These are phyloP conservation scores for Choanephora cucurbitarum DNA, from an alignment of 371 early-diverging fungal genomes.

Conservation along the genomic window DNA sequence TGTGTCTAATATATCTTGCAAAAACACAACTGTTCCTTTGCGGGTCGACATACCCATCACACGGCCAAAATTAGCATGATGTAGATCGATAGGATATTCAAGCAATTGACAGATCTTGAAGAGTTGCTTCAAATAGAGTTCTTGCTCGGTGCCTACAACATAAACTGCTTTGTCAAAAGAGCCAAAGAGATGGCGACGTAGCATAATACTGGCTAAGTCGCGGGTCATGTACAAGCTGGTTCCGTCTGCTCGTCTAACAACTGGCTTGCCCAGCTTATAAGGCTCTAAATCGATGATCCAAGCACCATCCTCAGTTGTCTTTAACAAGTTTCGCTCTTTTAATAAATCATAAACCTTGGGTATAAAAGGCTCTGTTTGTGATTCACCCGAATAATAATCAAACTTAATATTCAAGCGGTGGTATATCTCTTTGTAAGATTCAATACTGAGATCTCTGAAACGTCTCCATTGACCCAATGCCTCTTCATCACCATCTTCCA, in stretches of 20 bases:
- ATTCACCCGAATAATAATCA: constrained; percentile 97
- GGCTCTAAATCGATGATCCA: constrained; percentile 71
- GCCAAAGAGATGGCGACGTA: constrained; percentile 76
- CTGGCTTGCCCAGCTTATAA: constrained; percentile 72
- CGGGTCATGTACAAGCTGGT: constrained; percentile 95
- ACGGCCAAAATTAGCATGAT: constrained; percentile 94
- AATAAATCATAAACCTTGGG: constrained; percentile 69
- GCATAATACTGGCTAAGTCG: constrained; percentile 91
- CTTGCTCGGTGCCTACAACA: constrained; percentile 92
- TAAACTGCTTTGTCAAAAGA: constrained; percentile 87
- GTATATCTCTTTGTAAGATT: constrained; percentile 87
- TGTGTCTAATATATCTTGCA: constrained; percentile 93
- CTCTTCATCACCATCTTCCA: constrained; percentile 89
- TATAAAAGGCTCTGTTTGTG: constrained; percentile 79
- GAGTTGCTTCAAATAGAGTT: constrained; percentile 89
- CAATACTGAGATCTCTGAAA: constrained; percentile 88
- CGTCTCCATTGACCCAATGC: constrained; percentile 80
- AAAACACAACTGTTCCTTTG: constrained; percentile 93
- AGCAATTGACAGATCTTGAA: constrained; percentile 86
- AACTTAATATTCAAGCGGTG: constrained; percentile 87
- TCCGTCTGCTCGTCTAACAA: constrained; percentile 89
- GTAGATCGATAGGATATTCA: constrained; percentile 47
- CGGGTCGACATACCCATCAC: constrained; percentile 97
- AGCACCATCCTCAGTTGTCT: constrained; percentile 69
- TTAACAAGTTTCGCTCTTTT: constrained; percentile 52